phyloP scores from a whole-genome alignment of 1,139 yeast species.

The Suhomyces bribrorum region DNA sequence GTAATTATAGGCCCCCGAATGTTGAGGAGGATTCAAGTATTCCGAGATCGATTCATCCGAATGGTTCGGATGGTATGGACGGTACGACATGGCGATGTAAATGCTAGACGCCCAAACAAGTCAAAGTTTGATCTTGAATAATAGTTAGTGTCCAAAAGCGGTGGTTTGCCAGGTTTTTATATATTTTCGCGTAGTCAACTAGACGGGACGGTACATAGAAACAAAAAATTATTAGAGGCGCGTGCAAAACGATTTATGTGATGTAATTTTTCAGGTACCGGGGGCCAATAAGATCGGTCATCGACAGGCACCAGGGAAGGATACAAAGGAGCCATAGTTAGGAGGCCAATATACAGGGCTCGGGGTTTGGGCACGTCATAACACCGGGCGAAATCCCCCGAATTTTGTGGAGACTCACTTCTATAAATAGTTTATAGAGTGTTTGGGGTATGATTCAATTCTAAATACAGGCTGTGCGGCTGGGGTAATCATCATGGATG shows the following conservation, averaged over 20 bases:
- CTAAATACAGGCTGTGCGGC: constrained; percentile 2
- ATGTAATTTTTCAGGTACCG: background rate
- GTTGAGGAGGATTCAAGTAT: constrained; percentile 17
- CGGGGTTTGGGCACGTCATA: too few relatives aligned
- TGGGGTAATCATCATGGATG: background rate
- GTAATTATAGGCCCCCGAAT: constrained; percentile 22
- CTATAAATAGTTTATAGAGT: constrained; percentile 1
- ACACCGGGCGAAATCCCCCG: too few relatives aligned
- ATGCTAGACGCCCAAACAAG: background rate
- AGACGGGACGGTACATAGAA: background rate
- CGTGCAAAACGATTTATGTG: background rate
- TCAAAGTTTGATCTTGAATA: too few relatives aligned
- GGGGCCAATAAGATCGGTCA: background rate
- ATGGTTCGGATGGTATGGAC: constrained; percentile 8
- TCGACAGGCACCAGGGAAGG: too few relatives aligned
- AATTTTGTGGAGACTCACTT: too few relatives aligned
- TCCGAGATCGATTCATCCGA: constrained; percentile 15
- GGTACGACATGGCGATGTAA: constrained; percentile 9
- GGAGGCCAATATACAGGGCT: too few relatives aligned
- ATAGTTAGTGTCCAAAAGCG: too few relatives aligned
- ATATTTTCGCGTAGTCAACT: background rate
- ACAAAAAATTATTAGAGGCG: background rate
- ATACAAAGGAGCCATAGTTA: too few relatives aligned
- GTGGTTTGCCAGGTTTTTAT: background rate
- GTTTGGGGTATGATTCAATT: constrained; percentile 1